Conservation (phyloP, 352 stramenopile species). For the Globisporangium alternatum region DNA sequence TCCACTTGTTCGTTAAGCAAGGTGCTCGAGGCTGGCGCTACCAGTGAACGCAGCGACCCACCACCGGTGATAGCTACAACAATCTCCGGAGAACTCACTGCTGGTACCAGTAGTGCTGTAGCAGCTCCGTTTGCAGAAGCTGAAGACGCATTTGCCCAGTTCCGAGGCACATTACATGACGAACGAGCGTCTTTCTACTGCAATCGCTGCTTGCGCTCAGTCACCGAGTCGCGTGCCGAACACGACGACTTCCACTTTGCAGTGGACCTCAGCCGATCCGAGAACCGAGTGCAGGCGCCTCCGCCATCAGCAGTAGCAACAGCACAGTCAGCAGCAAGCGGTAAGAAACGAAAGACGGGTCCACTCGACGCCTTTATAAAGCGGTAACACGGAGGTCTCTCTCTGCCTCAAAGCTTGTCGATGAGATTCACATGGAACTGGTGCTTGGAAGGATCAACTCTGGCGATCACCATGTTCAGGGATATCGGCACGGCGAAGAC, state of each 20-base stretch:
- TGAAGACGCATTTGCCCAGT: constrained; percentile 19
- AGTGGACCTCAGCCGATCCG: constrained; percentile 33
- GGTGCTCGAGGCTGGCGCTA: background rate
- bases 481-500: no score
- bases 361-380: constrained; percentile 51
- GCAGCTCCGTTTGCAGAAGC: background rate
- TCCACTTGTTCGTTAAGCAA: background rate
- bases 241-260: constrained; percentile 66
- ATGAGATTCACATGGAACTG: no score
- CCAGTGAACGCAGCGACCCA: background rate
- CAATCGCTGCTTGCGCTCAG: constrained; percentile 28
- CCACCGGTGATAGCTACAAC: background rate
- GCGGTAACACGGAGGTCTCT: constrained; percentile 1
- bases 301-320: constrained; percentile 9
- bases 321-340: background rate
- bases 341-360: constrained; percentile 27
- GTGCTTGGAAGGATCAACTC: no score
- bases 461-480: no score
- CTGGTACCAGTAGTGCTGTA: background rate
- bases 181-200: constrained; percentile 26
- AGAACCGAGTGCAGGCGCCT: constrained; percentile 20
- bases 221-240: constrained; percentile 36
- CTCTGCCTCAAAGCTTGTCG: no score
- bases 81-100: background rate
- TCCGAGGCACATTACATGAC: constrained; percentile 6